Evolutionary conservation across 2,329 filamentous ascomycete species (phyloP), one percentile per base, ranked within the genome.

Genomic region (Fusarium piperis): DNA sequence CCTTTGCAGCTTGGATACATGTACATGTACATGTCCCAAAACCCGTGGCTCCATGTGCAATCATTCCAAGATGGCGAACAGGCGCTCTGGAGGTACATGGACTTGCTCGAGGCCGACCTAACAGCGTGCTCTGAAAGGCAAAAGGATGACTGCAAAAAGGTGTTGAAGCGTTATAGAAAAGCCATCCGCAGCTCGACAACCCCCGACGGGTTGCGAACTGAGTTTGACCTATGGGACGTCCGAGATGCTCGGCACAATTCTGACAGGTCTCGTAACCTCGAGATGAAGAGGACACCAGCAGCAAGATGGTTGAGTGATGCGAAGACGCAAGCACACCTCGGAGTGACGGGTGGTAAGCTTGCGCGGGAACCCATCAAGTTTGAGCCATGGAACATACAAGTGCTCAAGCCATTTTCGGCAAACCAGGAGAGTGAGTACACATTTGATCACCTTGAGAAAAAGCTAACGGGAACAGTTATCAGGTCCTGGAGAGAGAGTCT

Each of bases 1-100:
- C 36, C 46, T 4, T 39, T 53, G 4, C 65, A 70, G 46, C 61
- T 62, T 53, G 53, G 41, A 38, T 38, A 38, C 8, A 57, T 55
- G 20, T 51, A 65, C 15, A 46, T 56, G 15, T 61, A 58, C 39
- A n/a, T 65, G n/a, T 4, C 13, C 9, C 23, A 38, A 2, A 70
- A 68, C 58, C n/a, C 18, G 2, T 33, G 26, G 26, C 41, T 51
- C 26, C 5, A 15, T n/a, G 20, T 38, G 16, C 23, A 36, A 20
- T 11, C 13, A 4, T 2, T 15, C 15, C 16, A 57, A 8, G 15
- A 36, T 11, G 10, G 16, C 28, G 32, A 33, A 33, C 11, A 18
- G 20, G 16, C 16, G 13, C 26, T 53, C 12, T 6, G 1, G 3
- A 12, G 36, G 23, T 35, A 53, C 28, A 20, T 30, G 41, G 6